Evolutionary conservation across 805 yeast genomes (phyloP), one percentile per base, ranked within the genome.

Genomic region (Cyberlindnera xylosilytica): DNA sequence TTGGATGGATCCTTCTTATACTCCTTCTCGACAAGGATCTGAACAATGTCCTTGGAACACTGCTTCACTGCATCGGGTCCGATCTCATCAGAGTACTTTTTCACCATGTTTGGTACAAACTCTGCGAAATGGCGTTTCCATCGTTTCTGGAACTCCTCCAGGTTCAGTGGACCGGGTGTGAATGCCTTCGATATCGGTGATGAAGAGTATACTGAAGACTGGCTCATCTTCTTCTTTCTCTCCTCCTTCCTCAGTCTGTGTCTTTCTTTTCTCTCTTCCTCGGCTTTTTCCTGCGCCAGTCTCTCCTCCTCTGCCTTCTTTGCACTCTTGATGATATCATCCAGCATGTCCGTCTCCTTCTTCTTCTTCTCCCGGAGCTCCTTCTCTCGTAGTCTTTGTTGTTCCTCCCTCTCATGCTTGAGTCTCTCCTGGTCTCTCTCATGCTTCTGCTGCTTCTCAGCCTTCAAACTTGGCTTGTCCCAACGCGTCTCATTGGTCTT

Each of bases 31-130:
- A 81, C 77, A 34, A 93, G 66, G 0, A 69, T 64, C 49, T 79
- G 75, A 5, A 83, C 88, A 44, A 91, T 78, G 38, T 89, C 96
- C 46, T 79, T 76, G 3, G 96, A 87, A 63, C 89, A 83, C 29
- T 73, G 73, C 63, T 90, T 91, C 39, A 87, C 57, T 42, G 78
- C 72, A 4, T 85, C 95, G 44, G 78, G 80, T 4, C 88, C 89
- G 18, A 91, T 69, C 41, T 79, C 81, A 3, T 69, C 58, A 50
- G 78, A 83, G 60, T 83, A 78, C 51, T 76, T 78, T 50, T 80
- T 79, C 41, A 90, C 70, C 56, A 85, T 62, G 54, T 89, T 88
- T 9, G 97, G 97, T 10, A 91, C 85, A 52, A 78, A 70, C 13
- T 72, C 64, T 2, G 97, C 97, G 58, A 91, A 78, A 36, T 60